Percentiles rank a stretch among this genome's conserved stretches.
Conservation (phyloP, 2,329 filamentous ascomycete genomes). For the Falciphora oryzae region DNA sequence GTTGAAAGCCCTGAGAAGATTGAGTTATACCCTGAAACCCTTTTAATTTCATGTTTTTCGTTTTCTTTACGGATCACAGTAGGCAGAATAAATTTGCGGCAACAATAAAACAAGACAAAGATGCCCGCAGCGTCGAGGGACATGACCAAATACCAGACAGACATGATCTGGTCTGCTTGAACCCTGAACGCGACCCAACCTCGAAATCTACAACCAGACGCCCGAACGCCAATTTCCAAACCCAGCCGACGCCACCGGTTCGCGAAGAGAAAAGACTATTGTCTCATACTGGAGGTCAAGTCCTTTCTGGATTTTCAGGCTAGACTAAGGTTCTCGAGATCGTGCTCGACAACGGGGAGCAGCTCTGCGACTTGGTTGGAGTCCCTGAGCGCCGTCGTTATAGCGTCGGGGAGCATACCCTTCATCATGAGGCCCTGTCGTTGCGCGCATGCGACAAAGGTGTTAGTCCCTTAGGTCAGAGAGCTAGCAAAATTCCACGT, state of each 20-base stretch:
- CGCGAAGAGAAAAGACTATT: background rate
- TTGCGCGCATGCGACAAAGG: background rate
- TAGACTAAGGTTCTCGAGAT: conserved; percentile 43
- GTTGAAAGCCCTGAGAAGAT: background rate
- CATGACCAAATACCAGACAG: background rate
- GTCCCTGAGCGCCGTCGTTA: conserved; percentile 72
- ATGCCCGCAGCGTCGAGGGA: background rate
- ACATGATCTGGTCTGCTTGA: background rate
- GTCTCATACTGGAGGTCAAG: background rate
- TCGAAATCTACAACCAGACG: background rate
- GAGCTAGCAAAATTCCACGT: conserved; percentile 36
- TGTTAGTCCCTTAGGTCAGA: background rate
- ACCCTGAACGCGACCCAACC: background rate
- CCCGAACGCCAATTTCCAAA: background rate
- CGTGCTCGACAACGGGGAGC: conserved; percentile 64
- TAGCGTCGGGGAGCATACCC: conserved; percentile 59
- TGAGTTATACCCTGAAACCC: background rate
- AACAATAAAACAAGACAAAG: background rate
- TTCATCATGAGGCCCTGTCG: conserved; percentile 41
- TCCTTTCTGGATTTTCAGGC: conserved; percentile 4
- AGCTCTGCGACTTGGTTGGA: conserved; percentile 67
- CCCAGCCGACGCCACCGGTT: too few species aligned
- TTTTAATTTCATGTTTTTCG: background rate
- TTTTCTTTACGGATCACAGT: background rate
- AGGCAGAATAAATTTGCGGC: background rate